Base-by-base conservation (phyloP, 331 rosid genomes). In the Telfairia occidentalis region DNA sequence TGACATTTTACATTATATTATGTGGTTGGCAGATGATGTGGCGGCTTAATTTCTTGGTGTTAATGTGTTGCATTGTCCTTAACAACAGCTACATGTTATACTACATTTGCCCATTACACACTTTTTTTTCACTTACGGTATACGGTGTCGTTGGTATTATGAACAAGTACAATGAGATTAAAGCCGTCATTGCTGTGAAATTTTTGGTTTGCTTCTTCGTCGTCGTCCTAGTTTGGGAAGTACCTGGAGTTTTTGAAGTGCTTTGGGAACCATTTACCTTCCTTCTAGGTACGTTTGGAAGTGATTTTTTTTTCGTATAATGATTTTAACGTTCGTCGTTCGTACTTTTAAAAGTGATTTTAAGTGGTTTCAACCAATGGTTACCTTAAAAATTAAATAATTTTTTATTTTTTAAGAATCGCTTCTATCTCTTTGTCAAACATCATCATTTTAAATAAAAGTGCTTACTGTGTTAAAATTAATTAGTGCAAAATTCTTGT, bases 51-150 rank as follows among this genome's bases (percentile, higher is more conserved):
- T 95, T 92, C 87, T 88, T 92, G 84, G 97, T 95, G 73, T 19
- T 92, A 29, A 85, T 90, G 82, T 79, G 88, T 76, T 95, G 97
- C 80, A 16, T 95, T 63, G 84, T 92, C 75, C 99, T 95, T 32
- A 76, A 92, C 89, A 95, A 95, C 85, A 95, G 92, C 82, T 95
- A 95, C 82, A 89, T 83, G 88, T 81, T 95, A 23, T 95, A 92
- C 89, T 95, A 95, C 88, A 92, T 95, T 77, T 95, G 99, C 81
- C 99, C 99, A 18, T 91, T 95, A 96, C 99, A 95, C 85, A 95
- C 99, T 34, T 92, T 95, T 52, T 90, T 92, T 89, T 92, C 99
- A 76, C 96, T 95, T 29, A 87, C 87, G 93, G 97, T 95, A 67
- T 95, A 90, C 48, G 99, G 96, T 71, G 89, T 89, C 18, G 92